Base-by-base conservation (phyloP, 2,329 filamentous ascomycete species). In the Calonectria multiphialidica region DNA sequence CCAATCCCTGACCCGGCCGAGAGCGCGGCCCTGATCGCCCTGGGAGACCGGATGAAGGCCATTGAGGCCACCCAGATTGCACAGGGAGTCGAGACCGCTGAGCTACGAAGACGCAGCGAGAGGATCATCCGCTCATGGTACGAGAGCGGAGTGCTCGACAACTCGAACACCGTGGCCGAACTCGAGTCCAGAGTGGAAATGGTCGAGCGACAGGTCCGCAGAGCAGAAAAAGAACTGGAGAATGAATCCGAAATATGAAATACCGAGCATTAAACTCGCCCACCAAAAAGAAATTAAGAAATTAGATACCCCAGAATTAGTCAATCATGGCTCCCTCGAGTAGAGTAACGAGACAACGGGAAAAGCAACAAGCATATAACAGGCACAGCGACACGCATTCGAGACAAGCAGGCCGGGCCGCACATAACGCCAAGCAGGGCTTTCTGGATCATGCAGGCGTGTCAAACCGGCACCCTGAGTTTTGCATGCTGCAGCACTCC, bases 71-170 rank as follows among this genome's bases (percentile, higher is more conserved):
- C 88, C 5, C 93, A 95, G 78, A 81, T 88, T 23, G 87, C 89
- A 18, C 93, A 95, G 82, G 87, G 83, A 45, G 86, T 87, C 59
- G 90, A 93, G 81, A 89, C 94, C 73, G 89, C 89, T 25, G 90
- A 90, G 81, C 87, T 93, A 80, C 88, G 91, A 81, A 88, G 84
- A 73, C 88, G 88, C 75, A 96, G 89, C 84, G 94, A 91, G 82
- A 82, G 82, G 74, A 85, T 90, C 28, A 83, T 95, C 71, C 89
- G 92, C 75, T 83, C 87, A 42, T 97, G 95, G 93, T 95, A 96
- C 83, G 92, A 95, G 81, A 86, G 90, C 28, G 90, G 91, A 4
- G 87, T 97, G 50, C 85, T 98, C 59, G 88, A 89, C 13, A 91
- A 90, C 76, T 93, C 93, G 0, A 90, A 91, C 76, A 89, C 90